Percentiles rank a stretch among this genome's conserved stretches.
Evolutionary conservation across 495 filamentous ascomycete species (phyloP).

Genomic region (Penicillium chermesinum): DNA sequence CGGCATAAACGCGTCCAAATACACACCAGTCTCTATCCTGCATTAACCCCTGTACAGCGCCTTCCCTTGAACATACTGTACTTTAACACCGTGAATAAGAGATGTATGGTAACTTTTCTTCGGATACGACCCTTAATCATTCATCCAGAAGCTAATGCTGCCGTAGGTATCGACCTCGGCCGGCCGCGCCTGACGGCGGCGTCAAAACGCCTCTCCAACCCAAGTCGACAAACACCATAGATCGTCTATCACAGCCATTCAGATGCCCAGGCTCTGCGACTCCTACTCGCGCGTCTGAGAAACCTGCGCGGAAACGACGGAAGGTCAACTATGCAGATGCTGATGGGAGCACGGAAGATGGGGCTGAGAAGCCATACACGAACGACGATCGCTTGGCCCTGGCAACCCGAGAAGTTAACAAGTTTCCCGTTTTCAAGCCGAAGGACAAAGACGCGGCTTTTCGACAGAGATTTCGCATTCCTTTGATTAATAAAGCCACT

Average conservation of each 20-base stretch:
- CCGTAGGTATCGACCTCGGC: conserved; percentile 43
- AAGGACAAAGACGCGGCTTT: conserved; percentile 85
- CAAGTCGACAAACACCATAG: conserved; percentile 49
- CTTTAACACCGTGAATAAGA: background rate
- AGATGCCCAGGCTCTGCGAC: conserved; percentile 85
- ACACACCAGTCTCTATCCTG: conserved; percentile 2
- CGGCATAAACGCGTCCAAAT: conserved; percentile 20
- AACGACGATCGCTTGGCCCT: conserved; percentile 84
- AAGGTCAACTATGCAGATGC: conserved; percentile 88
- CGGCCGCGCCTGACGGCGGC: conserved; percentile 22
- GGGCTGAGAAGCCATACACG: conserved; percentile 74
- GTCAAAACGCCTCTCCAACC: conserved; percentile 35
- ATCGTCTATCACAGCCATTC: conserved; percentile 80
- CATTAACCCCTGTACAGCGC: background rate
- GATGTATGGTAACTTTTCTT: conserved; percentile 13
- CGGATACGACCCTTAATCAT: background rate
- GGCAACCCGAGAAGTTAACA: conserved; percentile 82
- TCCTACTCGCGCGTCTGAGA: conserved; percentile 63
- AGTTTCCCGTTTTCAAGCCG: conserved; percentile 81
- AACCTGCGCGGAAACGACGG: conserved; percentile 78
- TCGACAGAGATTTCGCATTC: conserved; percentile 76
- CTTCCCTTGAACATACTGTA: background rate
- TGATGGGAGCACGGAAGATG: conserved; percentile 61
- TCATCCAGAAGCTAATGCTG: conserved; percentile 3
- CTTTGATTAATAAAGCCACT: conserved; percentile 73